A percentile compares a stretch with the other conserved stretches of the same genome.
Conservation (phyloP, 208 protist species). For the Porcisia hertigi region DNA sequence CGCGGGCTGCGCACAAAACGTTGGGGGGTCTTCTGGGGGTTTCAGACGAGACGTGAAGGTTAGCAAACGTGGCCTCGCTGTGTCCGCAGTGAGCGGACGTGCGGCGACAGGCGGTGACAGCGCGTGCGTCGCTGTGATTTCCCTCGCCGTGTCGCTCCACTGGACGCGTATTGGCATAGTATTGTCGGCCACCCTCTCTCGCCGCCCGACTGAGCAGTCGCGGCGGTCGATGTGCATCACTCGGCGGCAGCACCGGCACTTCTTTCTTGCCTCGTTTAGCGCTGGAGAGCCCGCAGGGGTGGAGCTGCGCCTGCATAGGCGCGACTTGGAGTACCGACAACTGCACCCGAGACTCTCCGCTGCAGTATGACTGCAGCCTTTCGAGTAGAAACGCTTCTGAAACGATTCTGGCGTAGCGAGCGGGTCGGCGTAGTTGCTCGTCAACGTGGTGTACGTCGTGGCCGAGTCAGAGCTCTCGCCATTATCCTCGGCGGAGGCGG, state of each 20-base stretch:
- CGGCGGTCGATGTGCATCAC: background rate
- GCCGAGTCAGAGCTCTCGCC: slow-evolving; percentile 48
- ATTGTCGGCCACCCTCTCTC: background rate
- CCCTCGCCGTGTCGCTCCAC: background rate
- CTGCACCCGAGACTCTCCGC: background rate
- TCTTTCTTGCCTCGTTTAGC: background rate
- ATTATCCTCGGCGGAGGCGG: slow-evolving; percentile 29
- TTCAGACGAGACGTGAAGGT: slow-evolving; percentile 21
- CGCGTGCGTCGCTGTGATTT: background rate
- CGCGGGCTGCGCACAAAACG: slow-evolving; percentile 10
- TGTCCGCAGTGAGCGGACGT: background rate
- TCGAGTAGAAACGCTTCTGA: background rate
- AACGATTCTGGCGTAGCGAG: slow-evolving; percentile 6
- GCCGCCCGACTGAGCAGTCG: no score
- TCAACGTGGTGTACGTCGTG: slow-evolving; percentile 75
- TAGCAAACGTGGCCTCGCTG: slow-evolving; percentile 12
- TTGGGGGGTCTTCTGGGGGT: slow-evolving; percentile 38
- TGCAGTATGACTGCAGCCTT: background rate
- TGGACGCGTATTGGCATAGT: background rate
- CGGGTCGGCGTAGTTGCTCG: slow-evolving; percentile 26
- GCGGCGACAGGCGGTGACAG: background rate
- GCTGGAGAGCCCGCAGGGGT: background rate
- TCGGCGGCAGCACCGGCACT: slow-evolving; percentile 21
- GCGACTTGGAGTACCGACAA: background rate
- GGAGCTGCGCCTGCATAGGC: background rate